phyloP scores from a whole-genome alignment of 208 protist species.

The Tritrichomonas musculus region DNA sequence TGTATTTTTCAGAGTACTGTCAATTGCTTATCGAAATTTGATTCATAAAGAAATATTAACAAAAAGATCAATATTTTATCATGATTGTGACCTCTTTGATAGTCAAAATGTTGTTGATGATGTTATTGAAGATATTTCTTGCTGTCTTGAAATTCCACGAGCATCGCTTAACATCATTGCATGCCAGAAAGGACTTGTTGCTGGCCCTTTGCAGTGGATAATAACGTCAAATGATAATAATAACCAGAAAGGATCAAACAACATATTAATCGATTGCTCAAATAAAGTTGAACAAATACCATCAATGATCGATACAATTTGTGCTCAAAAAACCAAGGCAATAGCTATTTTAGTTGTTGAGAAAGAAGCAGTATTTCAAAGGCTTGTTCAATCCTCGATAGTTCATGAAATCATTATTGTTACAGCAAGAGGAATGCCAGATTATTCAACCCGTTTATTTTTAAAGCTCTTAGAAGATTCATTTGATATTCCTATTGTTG shows the following conservation, averaged over 20 bases:
- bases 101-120: neutral
- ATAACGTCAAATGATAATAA: too few relatives aligned
- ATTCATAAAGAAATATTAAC: neutral
- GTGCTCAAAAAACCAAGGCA: neutral
- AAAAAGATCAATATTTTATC: neutral
- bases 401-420: slow-evolving; percentile 57
- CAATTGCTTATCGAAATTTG: neutral
- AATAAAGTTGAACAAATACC: neutral
- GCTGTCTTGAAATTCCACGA: neutral
- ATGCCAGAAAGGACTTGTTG: neutral
- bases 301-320: neutral
- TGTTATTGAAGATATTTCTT: neutral
- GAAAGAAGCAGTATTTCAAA: slow-evolving; percentile 59
- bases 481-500: slow-evolving; percentile 56
- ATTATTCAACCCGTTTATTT: slow-evolving; percentile 55
- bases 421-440: slow-evolving; percentile 56
- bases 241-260: neutral
- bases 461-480: slow-evolving; percentile 41
- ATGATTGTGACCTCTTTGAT: neutral
- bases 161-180: neutral
- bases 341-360: slow-evolving; percentile 44
- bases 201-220: neutral
- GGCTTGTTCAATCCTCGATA: slow-evolving; percentile 56
- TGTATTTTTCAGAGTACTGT: neutral
- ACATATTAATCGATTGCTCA: neutral